phyloP scores from a whole-genome alignment of 371 early-diverging fungal species.

The Capniomyces stellatus region DNA sequence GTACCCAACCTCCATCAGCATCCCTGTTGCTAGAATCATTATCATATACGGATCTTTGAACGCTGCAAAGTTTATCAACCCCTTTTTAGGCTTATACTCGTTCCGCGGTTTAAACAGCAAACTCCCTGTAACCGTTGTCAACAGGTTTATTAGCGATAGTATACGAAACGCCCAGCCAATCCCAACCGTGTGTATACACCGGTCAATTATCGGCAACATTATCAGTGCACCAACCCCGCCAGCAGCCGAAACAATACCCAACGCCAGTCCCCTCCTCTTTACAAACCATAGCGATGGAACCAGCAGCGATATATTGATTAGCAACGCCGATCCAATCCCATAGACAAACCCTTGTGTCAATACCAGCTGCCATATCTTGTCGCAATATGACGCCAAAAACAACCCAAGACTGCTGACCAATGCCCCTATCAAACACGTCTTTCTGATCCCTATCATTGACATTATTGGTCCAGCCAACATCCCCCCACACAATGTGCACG shows the following conservation, averaged over 20 bases:
- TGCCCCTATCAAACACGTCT: conserved; percentile 8
- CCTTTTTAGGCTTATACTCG: conserved; percentile 6
- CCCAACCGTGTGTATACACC: conserved; percentile 29
- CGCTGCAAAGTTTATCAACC: conserved; percentile 27
- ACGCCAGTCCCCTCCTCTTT: conserved; percentile 44
- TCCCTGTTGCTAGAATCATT: background rate
- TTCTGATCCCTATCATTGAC: background rate
- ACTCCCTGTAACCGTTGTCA: conserved; percentile 19
- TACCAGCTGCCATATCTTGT: conserved; percentile 43
- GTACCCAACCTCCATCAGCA: background rate
- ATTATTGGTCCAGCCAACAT: background rate
- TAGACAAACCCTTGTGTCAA: conserved; percentile 51
- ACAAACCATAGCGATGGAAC: conserved; percentile 59
- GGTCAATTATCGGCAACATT: conserved; percentile 35
- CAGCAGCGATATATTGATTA: conserved; percentile 19
- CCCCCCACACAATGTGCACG: conserved; percentile 16
- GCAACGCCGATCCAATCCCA: conserved; percentile 44
- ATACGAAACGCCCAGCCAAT: conserved; percentile 36
- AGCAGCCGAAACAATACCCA: conserved; percentile 48
- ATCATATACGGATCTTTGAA: conserved; percentile 16
- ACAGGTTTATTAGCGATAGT: conserved; percentile 30
- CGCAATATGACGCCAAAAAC: conserved; percentile 39
- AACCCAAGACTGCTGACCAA: conserved; percentile 32
- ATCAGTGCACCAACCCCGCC: conserved; percentile 57
- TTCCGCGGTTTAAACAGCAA: conserved; percentile 23